Evolutionary conservation across 176 grass and related monocot genomes (phyloP).

Genomic region (Poa annua): DNA sequence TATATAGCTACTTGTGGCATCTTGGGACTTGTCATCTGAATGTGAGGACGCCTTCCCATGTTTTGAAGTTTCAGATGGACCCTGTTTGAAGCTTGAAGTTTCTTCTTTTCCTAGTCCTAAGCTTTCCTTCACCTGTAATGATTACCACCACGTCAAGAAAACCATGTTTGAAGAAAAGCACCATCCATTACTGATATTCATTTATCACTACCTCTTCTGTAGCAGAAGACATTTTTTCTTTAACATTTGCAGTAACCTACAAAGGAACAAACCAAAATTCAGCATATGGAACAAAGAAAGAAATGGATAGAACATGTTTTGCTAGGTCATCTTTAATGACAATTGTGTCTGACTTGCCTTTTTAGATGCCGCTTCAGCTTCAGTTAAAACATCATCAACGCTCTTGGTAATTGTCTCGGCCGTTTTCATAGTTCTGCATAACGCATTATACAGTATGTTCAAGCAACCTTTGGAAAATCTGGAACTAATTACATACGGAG

Average conservation of each 20-base stretch:
- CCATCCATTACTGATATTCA: background rate
- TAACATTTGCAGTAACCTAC: constrained; percentile 69
- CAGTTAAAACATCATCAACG: constrained; percentile 80
- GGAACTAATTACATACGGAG: constrained; percentile 28
- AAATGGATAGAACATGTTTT: constrained; percentile 28
- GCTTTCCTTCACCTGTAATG: constrained; percentile 64
- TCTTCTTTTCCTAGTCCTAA: constrained; percentile 71
- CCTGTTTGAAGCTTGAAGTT: constrained; percentile 44
- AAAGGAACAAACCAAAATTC: constrained; percentile 15
- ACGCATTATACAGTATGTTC: constrained; percentile 16
- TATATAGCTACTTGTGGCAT: constrained; percentile 46
- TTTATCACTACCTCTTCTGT: constrained; percentile 59
- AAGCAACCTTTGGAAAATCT: constrained; percentile 22
- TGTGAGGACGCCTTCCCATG: constrained; percentile 41
- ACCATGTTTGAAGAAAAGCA: background rate
- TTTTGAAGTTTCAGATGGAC: constrained; percentile 47
- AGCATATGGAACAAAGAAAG: background rate
- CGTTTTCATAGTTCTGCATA: constrained; percentile 64
- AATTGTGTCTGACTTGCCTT: constrained; percentile 54
- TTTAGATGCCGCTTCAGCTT: constrained; percentile 91
- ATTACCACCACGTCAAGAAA: constrained; percentile 35
- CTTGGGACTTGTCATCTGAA: constrained; percentile 39
- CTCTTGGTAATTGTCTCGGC: constrained; percentile 78
- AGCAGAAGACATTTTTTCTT: constrained; percentile 63
- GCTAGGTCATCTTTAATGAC: background rate